phyloP scores from a whole-genome alignment of 257 asterid species.

The Verbascum thapsus region DNA sequence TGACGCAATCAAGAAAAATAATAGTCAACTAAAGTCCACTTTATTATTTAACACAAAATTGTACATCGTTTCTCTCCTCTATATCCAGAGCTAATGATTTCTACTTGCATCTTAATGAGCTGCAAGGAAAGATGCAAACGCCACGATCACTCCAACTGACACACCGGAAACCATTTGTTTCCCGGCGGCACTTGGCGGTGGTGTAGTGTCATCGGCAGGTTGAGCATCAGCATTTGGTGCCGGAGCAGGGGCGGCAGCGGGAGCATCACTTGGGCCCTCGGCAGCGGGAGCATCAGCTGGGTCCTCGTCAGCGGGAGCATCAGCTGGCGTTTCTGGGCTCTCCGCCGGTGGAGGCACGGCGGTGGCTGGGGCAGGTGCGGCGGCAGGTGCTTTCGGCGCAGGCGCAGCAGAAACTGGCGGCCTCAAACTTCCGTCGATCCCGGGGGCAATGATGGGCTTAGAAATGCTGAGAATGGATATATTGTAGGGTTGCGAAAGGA shows the following conservation, averaged over 20 bases:
- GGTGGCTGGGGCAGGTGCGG: constrained; percentile 31
- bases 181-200: neutral
- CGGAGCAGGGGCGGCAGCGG: constrained; percentile 10
- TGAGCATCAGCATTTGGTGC: constrained; percentile 18
- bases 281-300: neutral
- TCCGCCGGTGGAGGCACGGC: constrained; percentile 2
- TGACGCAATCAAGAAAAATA: no score
- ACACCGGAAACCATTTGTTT: constrained; percentile 15
- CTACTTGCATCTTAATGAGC: no score
- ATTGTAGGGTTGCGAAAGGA: constrained; percentile 41
- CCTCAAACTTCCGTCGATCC: constrained; percentile 31
- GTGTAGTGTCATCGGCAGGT: neutral
- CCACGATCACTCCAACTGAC: constrained; percentile 21
- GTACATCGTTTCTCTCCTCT: no score
- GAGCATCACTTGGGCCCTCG: neutral
- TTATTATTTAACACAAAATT: no score
- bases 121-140: constrained; percentile 16
- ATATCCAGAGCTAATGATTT: no score
- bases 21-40: no score
- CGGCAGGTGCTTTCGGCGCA: constrained; percentile 38
- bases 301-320: neutral
- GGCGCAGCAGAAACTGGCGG: constrained; percentile 30
- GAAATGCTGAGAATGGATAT: constrained; percentile 45
- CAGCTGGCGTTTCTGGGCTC: constrained; percentile 14
- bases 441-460: constrained; percentile 39